A percentile compares a stretch with the other conserved stretches of the same genome.
phyloP scores from a whole-genome alignment of 139 green algal species.

The Dunaliella sp. region DNA sequence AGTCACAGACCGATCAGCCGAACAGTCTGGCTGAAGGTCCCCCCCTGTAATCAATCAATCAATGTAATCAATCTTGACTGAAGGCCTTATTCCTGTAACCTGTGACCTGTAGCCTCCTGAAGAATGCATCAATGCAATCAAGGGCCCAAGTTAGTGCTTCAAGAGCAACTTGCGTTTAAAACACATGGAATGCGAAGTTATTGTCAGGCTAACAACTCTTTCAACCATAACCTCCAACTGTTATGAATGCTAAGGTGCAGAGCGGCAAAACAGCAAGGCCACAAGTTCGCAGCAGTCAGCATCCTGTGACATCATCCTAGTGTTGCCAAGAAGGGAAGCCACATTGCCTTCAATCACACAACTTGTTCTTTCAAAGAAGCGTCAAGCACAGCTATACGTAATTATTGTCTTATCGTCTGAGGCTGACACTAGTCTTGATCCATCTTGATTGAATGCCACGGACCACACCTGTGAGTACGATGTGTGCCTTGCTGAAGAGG shows the following conservation, averaged over 20 bases:
- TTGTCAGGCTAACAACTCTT: neutral
- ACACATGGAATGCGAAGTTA: too few species aligned
- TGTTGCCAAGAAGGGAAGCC: too few species aligned
- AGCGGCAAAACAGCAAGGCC: too few species aligned
- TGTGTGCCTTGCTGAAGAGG: too few species aligned
- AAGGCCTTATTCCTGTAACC: too few species aligned
- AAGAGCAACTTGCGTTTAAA: too few species aligned
- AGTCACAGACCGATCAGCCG: neutral
- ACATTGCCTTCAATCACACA: neutral
- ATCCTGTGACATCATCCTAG: too few species aligned
- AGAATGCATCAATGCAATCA: too few species aligned
- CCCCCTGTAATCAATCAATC: neutral
- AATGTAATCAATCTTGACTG: too few species aligned
- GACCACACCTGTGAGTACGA: conserved; percentile 63
- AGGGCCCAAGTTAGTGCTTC: too few species aligned
- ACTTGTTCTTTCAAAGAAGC: neutral
- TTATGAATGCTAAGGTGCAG: conserved; percentile 17
- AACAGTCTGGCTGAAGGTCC: neutral
- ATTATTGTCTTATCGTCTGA: conserved; percentile 68
- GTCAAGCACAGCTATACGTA: conserved; percentile 49
- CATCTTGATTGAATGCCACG: conserved; percentile 62
- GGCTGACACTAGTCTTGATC: conserved; percentile 54
- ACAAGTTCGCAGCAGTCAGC: too few species aligned
- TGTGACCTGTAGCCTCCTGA: too few species aligned
- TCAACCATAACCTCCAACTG: neutral